Conservation (phyloP, 495 filamentous ascomycete species). For the Aspergillus egyptiacus region DNA sequence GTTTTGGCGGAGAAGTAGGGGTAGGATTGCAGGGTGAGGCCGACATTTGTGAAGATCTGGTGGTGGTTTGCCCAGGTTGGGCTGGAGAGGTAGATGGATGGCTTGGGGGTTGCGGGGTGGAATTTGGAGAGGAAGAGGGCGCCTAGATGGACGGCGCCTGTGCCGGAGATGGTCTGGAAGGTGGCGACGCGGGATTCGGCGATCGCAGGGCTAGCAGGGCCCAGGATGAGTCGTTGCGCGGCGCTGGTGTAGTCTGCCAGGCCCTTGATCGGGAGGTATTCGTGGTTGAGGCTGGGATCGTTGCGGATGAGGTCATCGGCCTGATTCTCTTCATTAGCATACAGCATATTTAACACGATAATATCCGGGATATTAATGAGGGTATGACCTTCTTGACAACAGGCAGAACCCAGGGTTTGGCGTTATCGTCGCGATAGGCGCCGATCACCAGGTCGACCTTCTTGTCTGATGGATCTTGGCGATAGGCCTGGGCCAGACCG, state of each 20-base stretch:
- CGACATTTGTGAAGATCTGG: constrained; percentile 95
- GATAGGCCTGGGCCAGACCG: constrained; percentile 83
- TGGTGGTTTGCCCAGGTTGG: constrained; percentile 99
- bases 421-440: constrained; percentile 90
- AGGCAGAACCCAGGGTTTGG: constrained; percentile 96
- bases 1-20: constrained; percentile 88
- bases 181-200: constrained; percentile 69
- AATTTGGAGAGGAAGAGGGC: constrained; percentile 52
- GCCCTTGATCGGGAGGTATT: constrained; percentile 96
- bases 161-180: constrained; percentile 56
- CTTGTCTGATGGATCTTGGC: constrained; percentile 71
- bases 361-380: background rate
- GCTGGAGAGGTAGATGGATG: constrained; percentile 78
- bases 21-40: constrained; percentile 69
- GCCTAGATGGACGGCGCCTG: constrained; percentile 53
- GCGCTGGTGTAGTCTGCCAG: constrained; percentile 76
- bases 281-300: constrained; percentile 89
- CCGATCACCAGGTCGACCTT: constrained; percentile 97
- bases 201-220: constrained; percentile 71
- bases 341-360: too few relatives aligned
- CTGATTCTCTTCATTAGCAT: too few relatives aligned
- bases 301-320: constrained; percentile 82
- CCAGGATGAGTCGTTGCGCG: constrained; percentile 84
- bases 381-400: constrained; percentile 81
- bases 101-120: constrained; percentile 50